Evolutionary conservation across 2,329 filamentous ascomycete species (phyloP).

Genomic region (Aspergillus sp.): DNA sequence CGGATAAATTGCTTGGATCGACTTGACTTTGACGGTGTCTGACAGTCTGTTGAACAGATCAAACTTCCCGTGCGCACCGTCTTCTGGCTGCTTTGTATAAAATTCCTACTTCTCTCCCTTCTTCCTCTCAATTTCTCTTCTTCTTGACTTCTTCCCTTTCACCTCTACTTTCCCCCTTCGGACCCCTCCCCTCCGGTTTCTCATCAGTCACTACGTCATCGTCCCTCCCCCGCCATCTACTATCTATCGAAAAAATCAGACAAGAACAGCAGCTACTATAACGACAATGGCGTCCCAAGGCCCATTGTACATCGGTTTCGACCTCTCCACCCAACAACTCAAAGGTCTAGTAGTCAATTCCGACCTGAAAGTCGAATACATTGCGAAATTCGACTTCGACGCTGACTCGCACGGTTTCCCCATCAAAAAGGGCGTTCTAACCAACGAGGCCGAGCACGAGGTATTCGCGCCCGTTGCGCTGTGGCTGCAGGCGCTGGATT

Average conservation of each 20-base stretch:
- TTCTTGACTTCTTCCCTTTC: neutral
- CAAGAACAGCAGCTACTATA: neutral
- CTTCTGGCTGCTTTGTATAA: neutral
- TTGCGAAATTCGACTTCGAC: slow-evolving; percentile 95
- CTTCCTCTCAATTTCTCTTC: neutral
- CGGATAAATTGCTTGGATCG: neutral
- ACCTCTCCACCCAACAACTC: slow-evolving; percentile 93
- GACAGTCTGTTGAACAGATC: neutral
- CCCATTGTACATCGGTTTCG: slow-evolving; percentile 83
- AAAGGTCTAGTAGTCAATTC: slow-evolving; percentile 89
- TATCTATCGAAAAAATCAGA: neutral
- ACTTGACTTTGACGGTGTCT: neutral
- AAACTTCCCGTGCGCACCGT: no score
- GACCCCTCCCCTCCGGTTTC: slow-evolving; percentile 1
- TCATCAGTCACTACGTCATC: neutral
- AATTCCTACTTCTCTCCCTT: neutral
- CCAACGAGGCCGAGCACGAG: slow-evolving; percentile 76
- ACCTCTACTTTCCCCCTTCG: slow-evolving; percentile 1
- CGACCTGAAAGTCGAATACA: slow-evolving; percentile 70
- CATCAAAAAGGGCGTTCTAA: slow-evolving; percentile 81
- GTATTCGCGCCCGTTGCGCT: slow-evolving; percentile 89
- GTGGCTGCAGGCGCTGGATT: slow-evolving; percentile 90
- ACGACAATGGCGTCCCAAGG: slow-evolving; percentile 37
- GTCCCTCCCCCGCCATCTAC: slow-evolving; percentile 2
- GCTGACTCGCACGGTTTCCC: slow-evolving; percentile 69